Evolutionary conservation across 1,284 basidiomycete species (phyloP).

Genomic region (Cronartium quercuum): DNA sequence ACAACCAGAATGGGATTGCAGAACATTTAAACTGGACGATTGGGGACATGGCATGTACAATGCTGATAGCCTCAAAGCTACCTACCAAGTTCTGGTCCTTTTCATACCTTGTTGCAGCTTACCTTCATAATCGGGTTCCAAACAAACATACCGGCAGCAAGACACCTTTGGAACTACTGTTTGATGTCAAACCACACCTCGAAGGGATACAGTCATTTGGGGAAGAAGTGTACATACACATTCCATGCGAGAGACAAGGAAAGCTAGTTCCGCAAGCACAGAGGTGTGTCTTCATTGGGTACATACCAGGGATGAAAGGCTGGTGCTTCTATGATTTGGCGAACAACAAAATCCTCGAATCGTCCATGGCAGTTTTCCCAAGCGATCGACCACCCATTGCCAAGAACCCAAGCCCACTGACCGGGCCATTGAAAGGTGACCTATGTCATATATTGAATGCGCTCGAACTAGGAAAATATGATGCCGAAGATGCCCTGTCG

Average conservation of each 20-base stretch:
- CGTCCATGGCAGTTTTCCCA: background rate
- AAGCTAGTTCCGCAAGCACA: background rate
- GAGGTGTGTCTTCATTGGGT: background rate
- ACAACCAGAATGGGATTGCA: background rate
- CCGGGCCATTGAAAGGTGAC: background rate
- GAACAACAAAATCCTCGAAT: background rate
- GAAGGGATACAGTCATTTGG: background rate
- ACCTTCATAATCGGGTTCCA: background rate
- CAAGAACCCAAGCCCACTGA: background rate
- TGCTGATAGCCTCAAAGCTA: background rate
- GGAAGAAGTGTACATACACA: background rate
- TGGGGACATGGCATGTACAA: background rate
- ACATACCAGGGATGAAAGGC: background rate
- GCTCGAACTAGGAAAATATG: background rate
- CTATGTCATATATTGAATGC: background rate
- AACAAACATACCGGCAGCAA: background rate
- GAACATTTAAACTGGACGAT: background rate
- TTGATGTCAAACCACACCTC: background rate
- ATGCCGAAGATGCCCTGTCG: background rate
- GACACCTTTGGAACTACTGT: background rate
- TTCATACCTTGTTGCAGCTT: background rate
- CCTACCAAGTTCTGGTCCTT: background rate
- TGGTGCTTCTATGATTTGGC: background rate
- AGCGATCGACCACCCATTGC: background rate
- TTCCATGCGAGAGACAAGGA: background rate